Conservation (phyloP, 805 yeast genomes). For the Hanseniaspora lindneri region DNA sequence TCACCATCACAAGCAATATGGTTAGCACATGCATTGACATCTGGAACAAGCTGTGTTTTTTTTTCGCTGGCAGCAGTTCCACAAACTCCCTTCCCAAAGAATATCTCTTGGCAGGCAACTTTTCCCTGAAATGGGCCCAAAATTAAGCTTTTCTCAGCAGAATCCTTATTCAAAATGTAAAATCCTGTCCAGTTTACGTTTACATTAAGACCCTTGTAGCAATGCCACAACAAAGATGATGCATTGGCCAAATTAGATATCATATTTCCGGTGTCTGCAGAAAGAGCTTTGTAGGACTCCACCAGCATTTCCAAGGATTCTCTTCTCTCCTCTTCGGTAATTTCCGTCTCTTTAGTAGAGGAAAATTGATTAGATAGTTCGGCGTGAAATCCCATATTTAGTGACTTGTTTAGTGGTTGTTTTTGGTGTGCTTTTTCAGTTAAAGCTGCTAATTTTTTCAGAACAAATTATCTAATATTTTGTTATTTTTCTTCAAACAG, state of each 20-base stretch:
- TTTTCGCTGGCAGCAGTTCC: conserved; percentile 60
- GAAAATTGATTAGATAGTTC: conserved; percentile 11
- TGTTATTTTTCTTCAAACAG: too few species aligned
- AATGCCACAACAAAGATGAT: conserved; percentile 79
- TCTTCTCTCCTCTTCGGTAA: conserved; percentile 5
- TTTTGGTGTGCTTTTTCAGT: background rate
- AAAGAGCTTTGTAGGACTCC: conserved; percentile 53
- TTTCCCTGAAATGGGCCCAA: conserved; percentile 94
- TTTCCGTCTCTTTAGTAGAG: background rate
- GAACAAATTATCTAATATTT: too few species aligned
- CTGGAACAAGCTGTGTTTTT: conserved; percentile 59
- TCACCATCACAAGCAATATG: conserved; percentile 97
- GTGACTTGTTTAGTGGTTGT: background rate
- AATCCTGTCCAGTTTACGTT: conserved; percentile 90
- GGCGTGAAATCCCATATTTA: conserved; percentile 15
- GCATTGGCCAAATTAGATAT: conserved; percentile 81
- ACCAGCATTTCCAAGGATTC: conserved; percentile 46
- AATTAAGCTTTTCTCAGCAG: conserved; percentile 37
- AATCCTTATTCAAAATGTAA: conserved; percentile 38
- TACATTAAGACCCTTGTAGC: conserved; percentile 49
- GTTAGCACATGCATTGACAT: conserved; percentile 73
- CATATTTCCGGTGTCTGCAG: conserved; percentile 62
- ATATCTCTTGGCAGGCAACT: conserved; percentile 83
- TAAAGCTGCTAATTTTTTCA: too few species aligned
- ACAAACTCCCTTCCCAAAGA: conserved; percentile 79